These are phyloP conservation scores for Myriangium duriaei DNA, from an alignment of 2,329 filamentous ascomycete species.

Conservation along the genomic window DNA sequence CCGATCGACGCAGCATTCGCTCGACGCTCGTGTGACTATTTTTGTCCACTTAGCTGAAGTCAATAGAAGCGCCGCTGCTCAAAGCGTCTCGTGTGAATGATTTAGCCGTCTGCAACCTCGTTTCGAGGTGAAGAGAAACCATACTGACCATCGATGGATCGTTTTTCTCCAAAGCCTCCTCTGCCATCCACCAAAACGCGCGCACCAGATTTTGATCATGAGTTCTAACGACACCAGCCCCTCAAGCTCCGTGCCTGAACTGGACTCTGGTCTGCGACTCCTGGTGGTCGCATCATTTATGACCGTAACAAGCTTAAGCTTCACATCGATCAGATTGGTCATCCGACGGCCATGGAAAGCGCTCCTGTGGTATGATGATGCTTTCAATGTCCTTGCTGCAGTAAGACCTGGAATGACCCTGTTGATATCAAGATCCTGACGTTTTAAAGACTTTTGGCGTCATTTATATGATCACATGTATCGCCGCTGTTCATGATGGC, in stretches of 20 bases:
- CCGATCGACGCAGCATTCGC: too few relatives aligned
- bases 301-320: neutral
- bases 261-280: neutral
- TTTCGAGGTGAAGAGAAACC: too few relatives aligned
- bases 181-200: too few relatives aligned
- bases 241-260: neutral
- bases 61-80: too few relatives aligned
- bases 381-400: neutral
- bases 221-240: slow-evolving; percentile 29
- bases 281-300: neutral
- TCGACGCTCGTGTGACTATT: too few relatives aligned
- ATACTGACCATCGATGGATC: too few relatives aligned
- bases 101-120: too few relatives aligned
- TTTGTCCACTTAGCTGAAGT: too few relatives aligned
- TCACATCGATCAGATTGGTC: neutral
- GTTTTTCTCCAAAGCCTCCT: too few relatives aligned
- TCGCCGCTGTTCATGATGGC: neutral
- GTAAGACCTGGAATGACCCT: neutral
- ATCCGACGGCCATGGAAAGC: neutral
- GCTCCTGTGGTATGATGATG: neutral
- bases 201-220: too few relatives aligned
- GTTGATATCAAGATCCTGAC: neutral
- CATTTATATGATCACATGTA: neutral
- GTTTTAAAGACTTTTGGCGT: neutral
- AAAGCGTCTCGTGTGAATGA: too few relatives aligned